Base-by-base conservation (phyloP, 2,329 filamentous ascomycete species). In the Tolypocladium guangdongense region DNA sequence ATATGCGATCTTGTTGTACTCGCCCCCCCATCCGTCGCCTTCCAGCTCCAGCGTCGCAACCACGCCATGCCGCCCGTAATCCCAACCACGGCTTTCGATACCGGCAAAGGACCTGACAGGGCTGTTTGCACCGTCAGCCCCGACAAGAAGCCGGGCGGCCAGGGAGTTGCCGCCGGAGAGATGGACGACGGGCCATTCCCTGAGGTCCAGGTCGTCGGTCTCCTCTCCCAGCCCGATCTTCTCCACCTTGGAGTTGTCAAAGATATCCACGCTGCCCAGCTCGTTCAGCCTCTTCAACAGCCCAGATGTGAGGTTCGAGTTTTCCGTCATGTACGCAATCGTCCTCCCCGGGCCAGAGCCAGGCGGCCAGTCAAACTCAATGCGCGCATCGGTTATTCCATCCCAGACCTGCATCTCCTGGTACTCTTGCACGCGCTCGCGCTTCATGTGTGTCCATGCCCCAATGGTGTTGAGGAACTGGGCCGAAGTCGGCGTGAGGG, bases 381-480 rank as follows among this genome's bases (percentile, higher is more conserved):
- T 93, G 61, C 85, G 82, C 37, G 90, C 88, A 55, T 84, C 90
- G 41, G 87, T 88, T 54, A 96, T 82, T 57, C 92, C 95, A 68
- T 99, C 93, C 93, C 95, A 99, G 35, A 97, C 93, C 68, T 96
- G 87, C 93, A 99, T 99, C 62, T 92, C 88, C 55, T 95, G 85
- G 69, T 96, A 99, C 1, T 84, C 80, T 72, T 96, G 91, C 36
- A 93, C 82, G 35, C 93, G 83, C 7, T 81, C 75, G 43, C 77
- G 73, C 60, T 88, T 79, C 56, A 96, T 74, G 64, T 95, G 83
- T 7, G 77, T 66, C 93, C 92, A 97, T 50, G 87, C 90, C 37
- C 92, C 93, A 56, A 95, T 93, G 5, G 79, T 75, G 64, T 88
- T 78, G 58, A 97, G 78, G 64, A 93, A 96, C 4, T 77, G 78